Percentiles rank a stretch among this genome's conserved stretches.
These are phyloP conservation scores for Neohortaea acidophila DNA, from an alignment of 495 filamentous ascomycete species.

Conservation along the genomic window DNA sequence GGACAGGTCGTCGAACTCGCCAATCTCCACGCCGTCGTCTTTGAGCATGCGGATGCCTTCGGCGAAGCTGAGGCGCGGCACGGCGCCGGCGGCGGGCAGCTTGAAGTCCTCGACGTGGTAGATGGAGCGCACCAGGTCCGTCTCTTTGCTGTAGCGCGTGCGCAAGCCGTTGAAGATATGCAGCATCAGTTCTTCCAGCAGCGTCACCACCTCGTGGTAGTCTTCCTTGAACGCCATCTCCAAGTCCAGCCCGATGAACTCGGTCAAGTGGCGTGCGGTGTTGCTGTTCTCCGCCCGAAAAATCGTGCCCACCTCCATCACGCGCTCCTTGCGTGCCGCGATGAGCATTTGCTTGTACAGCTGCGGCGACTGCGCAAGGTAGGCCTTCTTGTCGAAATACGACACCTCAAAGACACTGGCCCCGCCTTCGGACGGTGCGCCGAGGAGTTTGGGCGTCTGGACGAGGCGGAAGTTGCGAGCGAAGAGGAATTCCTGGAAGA, in stretches of 20 bases:
- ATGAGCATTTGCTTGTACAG: conserved; percentile 35
- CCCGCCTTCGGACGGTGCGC: conserved; percentile 30
- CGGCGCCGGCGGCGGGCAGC: conserved; percentile 49
- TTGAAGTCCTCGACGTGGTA: conserved; percentile 33
- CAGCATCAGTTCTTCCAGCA: conserved; percentile 31
- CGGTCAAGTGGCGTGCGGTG: conserved; percentile 32
- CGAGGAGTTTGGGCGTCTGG: conserved; percentile 29
- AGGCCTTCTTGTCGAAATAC: conserved; percentile 30
- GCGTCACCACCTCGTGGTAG: conserved; percentile 32
- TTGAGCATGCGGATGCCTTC: conserved; percentile 72
- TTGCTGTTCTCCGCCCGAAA: conserved; percentile 35
- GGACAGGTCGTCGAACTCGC: conserved; percentile 60
- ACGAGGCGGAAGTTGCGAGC: conserved; percentile 24
- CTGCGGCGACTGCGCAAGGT: conserved; percentile 32
- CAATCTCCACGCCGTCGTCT: conserved; percentile 56
- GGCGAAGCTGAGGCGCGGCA: conserved; percentile 67
- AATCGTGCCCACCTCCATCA: conserved; percentile 31
- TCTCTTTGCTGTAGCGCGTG: conserved; percentile 26
- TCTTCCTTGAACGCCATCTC: conserved; percentile 34
- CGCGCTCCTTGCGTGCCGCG: conserved; percentile 27
- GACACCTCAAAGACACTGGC: conserved; percentile 31
- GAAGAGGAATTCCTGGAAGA: conserved; percentile 30
- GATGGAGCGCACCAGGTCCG: conserved; percentile 27
- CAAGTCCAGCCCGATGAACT: conserved; percentile 33
- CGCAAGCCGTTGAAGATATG: conserved; percentile 32